Conservation (phyloP, 192 early-diverging fungal species). For the Coemansia umbellata region DNA sequence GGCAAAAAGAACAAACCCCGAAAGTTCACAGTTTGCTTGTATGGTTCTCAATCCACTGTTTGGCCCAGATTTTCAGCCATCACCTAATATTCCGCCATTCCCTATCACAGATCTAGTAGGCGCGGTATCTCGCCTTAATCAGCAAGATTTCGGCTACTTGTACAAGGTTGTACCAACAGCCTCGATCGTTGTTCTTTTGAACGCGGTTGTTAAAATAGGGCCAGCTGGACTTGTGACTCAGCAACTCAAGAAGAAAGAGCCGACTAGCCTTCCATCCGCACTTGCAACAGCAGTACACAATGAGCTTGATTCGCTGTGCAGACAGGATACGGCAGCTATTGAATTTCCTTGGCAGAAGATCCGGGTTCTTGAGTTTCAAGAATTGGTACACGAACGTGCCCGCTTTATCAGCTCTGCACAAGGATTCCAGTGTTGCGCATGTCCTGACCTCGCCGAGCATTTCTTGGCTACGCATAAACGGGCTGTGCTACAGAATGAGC, state of each 20-base stretch:
- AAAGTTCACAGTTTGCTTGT: conserved; percentile 40
- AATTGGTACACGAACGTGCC: conserved; percentile 60
- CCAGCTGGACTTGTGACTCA: conserved; percentile 2
- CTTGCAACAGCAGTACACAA: conserved; percentile 36
- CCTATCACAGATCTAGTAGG: conserved; percentile 17
- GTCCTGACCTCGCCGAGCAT: conserved; percentile 45
- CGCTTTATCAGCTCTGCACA: conserved; percentile 39
- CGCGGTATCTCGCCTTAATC: conserved; percentile 7
- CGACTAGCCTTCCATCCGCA: conserved; percentile 20
- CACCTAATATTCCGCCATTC: conserved; percentile 17
- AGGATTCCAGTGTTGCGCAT: conserved; percentile 37
- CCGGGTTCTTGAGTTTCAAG: conserved; percentile 83
- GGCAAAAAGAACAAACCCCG: conserved; percentile 13
- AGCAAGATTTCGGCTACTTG: conserved; percentile 8
- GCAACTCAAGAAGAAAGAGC: conserved; percentile 8
- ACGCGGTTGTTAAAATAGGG: conserved; percentile 21
- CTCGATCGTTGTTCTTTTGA: conserved; percentile 19
- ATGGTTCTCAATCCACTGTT: conserved; percentile 25
- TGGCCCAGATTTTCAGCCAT: not conserved
- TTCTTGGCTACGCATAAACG: conserved; percentile 57
- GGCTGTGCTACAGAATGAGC: conserved; percentile 59
- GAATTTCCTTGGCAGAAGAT: conserved; percentile 88
- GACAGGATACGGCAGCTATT: conserved; percentile 9
- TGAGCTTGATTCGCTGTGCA: conserved; percentile 18
- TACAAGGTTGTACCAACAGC: conserved; percentile 11